phyloP scores from a whole-genome alignment of 768 basidiomycete genomes.

The Lanmaoa rubissima region DNA sequence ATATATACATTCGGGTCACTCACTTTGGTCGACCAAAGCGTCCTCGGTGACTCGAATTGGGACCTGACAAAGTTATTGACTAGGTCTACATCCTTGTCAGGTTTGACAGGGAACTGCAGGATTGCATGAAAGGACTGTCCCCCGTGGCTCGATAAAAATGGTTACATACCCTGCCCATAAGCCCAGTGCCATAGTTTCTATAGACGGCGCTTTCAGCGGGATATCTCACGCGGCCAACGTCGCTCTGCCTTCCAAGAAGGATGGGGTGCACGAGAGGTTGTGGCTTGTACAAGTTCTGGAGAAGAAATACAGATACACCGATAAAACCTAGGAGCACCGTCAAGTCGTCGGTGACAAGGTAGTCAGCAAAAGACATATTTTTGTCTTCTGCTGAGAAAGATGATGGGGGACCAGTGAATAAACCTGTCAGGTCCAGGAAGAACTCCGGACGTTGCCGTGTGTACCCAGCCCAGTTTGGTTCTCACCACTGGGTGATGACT shows the following conservation, averaged over 20 bases:
- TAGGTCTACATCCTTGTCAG: slow-evolving; percentile 67
- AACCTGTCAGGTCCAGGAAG: neutral
- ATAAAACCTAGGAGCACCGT: slow-evolving; percentile 76
- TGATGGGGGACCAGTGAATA: neutral
- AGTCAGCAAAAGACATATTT: slow-evolving; percentile 49
- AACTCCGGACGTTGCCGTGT: slow-evolving; percentile 9
- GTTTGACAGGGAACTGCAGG: slow-evolving; percentile 67
- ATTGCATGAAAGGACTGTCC: neutral
- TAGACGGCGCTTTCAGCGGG: slow-evolving; percentile 84
- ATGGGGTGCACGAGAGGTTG: slow-evolving; percentile 92
- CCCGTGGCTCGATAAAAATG: slow-evolving; percentile 1
- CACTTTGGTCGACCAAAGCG: slow-evolving; percentile 80
- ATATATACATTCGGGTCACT: slow-evolving; percentile 7
- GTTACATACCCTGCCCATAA: slow-evolving; percentile 69
- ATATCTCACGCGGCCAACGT: slow-evolving; percentile 78
- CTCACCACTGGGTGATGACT: no score
- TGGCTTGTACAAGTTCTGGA: slow-evolving; percentile 76
- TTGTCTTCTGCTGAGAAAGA: neutral
- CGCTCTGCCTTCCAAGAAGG: slow-evolving; percentile 87
- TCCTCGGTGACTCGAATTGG: slow-evolving; percentile 64
- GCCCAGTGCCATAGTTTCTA: slow-evolving; percentile 84
- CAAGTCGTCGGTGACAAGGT: slow-evolving; percentile 73
- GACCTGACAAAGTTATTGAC: slow-evolving; percentile 65
- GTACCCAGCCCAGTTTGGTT: neutral
- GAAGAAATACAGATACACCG: slow-evolving; percentile 70